phyloP scores from a whole-genome alignment of 2,329 filamentous ascomycete species.

The Rugonectria rugulosa region DNA sequence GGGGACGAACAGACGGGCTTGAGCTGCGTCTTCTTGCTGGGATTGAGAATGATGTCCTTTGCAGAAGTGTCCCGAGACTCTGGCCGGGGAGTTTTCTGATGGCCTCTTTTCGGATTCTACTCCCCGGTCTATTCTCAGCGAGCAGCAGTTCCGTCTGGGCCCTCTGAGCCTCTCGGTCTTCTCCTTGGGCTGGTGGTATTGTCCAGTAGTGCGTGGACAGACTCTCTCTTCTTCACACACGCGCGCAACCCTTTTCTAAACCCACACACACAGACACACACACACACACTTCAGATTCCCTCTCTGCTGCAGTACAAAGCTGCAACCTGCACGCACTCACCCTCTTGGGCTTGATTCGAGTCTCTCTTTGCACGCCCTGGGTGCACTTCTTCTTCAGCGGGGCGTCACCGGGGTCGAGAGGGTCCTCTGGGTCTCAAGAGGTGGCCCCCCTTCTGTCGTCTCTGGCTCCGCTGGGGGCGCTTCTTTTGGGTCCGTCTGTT shows the following conservation, averaged over 20 bases:
- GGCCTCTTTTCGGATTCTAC: constrained; percentile 15
- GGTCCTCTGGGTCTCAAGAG: constrained; percentile 27
- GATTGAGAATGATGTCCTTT: neutral
- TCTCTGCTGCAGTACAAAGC: neutral
- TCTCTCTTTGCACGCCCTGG: constrained; percentile 15
- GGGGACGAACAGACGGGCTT: constrained; percentile 7
- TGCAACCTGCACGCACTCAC: constrained; percentile 12
- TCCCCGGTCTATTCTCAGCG: constrained; percentile 23
- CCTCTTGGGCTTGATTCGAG: constrained; percentile 12
- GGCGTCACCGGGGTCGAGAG: constrained; percentile 27
- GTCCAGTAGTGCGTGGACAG: neutral
- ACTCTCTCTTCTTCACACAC: constrained; percentile 12
- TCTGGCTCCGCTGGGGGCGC: constrained; percentile 27
- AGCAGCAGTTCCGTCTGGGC: constrained; percentile 35
- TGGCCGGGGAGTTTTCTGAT: constrained; percentile 16
- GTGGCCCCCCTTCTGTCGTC: constrained; percentile 7
- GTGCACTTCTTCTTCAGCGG: constrained; percentile 24
- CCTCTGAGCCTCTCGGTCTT: constrained; percentile 40
- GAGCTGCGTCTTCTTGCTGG: neutral
- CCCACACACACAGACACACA: constrained; percentile 27
- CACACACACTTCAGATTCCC: constrained; percentile 5
- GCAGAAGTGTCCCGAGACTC: constrained; percentile 10
- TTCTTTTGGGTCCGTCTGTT: constrained; percentile 33
- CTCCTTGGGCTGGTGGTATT: constrained; percentile 30
- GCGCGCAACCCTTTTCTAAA: constrained; percentile 25